Conservation (phyloP, 805 yeast genomes). For the Phaffomyces thermotolerans region DNA sequence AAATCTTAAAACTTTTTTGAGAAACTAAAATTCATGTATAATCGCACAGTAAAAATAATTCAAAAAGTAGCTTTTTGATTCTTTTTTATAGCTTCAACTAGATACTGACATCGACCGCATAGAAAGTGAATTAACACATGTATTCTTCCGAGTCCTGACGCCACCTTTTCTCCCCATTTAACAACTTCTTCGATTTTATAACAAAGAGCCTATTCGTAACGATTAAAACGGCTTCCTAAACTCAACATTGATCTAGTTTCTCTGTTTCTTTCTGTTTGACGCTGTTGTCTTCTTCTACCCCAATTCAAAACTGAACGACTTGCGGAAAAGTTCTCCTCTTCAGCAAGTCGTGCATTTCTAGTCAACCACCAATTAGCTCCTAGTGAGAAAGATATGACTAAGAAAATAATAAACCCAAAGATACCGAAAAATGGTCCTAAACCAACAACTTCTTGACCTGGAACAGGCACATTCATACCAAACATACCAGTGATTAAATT, state of each 20-base stretch:
- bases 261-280: slow-evolving; percentile 13
- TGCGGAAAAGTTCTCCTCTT: slow-evolving; percentile 9
- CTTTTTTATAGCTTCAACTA: background rate
- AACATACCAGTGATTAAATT: slow-evolving; percentile 86
- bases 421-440: slow-evolving; percentile 67
- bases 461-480: slow-evolving; percentile 92
- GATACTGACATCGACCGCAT: too few species aligned
- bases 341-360: slow-evolving; percentile 25
- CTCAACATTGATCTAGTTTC: slow-evolving; percentile 24
- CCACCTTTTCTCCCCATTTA: too few species aligned
- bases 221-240: slow-evolving; percentile 19
- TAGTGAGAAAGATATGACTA: slow-evolving; percentile 33
- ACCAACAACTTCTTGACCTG: slow-evolving; percentile 48
- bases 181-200: too few species aligned
- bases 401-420: slow-evolving; percentile 41
- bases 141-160: too few species aligned
- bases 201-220: slow-evolving; percentile 15
- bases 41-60: background rate
- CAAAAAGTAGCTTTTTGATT: background rate
- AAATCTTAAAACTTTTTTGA: too few species aligned
- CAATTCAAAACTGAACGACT: slow-evolving; percentile 28
- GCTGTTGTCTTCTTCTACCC: slow-evolving; percentile 13
- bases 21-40: background rate
- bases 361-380: slow-evolving; percentile 37
- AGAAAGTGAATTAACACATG: too few species aligned